These are phyloP conservation scores for Austropuccinia psidii DNA, from an alignment of 1,284 basidiomycete genomes.

Conservation along the genomic window DNA sequence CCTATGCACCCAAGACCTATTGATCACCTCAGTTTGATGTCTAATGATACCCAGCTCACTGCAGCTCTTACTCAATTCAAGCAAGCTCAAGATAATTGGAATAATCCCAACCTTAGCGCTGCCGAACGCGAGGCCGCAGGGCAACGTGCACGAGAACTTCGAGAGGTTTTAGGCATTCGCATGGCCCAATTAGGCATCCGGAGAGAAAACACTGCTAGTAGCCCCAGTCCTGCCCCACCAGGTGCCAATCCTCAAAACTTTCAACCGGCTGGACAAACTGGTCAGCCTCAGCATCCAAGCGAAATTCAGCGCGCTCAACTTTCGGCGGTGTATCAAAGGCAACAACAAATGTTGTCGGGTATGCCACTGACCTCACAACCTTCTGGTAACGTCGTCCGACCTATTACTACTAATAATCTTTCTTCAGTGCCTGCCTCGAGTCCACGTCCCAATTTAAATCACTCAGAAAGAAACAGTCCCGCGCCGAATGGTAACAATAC, in stretches of 20 bases:
- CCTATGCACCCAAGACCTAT: background rate
- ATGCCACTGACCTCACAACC: slow-evolving; percentile 12
- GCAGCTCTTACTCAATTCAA: slow-evolving; percentile 3
- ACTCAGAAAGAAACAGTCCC: slow-evolving; percentile 16
- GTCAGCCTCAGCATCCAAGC: slow-evolving; percentile 30
- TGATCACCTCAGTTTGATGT: background rate
- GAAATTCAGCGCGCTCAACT: slow-evolving; percentile 32
- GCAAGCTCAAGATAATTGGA: slow-evolving; percentile 12
- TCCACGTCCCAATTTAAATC: slow-evolving; percentile 26
- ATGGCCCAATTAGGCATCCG: slow-evolving; percentile 18
- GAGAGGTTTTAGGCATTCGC: slow-evolving; percentile 4
- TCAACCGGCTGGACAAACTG: slow-evolving; percentile 3
- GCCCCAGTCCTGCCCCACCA: background rate
- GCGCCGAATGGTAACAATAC: slow-evolving; percentile 1
- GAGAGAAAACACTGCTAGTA: background rate
- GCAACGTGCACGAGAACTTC: slow-evolving; percentile 5
- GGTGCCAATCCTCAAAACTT: background rate
- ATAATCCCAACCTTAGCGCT: background rate
- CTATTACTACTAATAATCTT: slow-evolving; percentile 2
- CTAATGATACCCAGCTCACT: background rate
- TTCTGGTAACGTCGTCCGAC: background rate
- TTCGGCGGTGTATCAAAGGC: slow-evolving; percentile 27
- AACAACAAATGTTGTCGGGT: slow-evolving; percentile 31
- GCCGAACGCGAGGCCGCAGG: slow-evolving; percentile 23
- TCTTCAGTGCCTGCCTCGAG: slow-evolving; percentile 8